These are phyloP conservation scores for Trifolium subterraneum DNA, from an alignment of 306 rosid genomes.

Conservation along the genomic window DNA sequence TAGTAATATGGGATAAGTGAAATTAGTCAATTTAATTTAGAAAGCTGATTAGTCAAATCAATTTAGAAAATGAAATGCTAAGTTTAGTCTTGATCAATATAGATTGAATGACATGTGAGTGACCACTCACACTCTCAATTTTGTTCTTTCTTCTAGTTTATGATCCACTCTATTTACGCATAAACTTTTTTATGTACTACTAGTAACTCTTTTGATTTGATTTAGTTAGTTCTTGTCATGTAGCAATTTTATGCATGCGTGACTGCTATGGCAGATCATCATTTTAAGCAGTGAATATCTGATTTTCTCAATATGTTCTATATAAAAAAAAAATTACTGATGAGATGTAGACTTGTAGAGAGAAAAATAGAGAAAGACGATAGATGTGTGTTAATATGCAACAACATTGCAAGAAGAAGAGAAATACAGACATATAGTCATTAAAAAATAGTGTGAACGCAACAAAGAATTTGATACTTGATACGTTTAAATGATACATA, in stretches of 20 bases:
- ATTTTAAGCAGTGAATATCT: neutral
- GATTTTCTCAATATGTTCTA: too few species aligned
- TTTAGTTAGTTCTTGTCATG: conserved; percentile 40
- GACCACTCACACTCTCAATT: conserved; percentile 17
- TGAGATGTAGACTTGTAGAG: too few species aligned
- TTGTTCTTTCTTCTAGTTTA: neutral
- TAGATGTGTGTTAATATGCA: too few species aligned
- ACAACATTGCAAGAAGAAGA: too few species aligned
- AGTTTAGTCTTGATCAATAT: conserved; percentile 41
- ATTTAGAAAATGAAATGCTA: neutral
- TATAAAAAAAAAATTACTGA: too few species aligned
- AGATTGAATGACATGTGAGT: conserved; percentile 44
- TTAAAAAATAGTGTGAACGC: too few species aligned
- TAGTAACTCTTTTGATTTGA: conserved; percentile 1
- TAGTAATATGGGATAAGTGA: conserved; percentile 26
- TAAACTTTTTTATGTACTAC: conserved; percentile 8
- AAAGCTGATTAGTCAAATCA: conserved; percentile 12
- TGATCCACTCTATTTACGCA: neutral
- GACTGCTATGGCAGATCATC: conserved; percentile 37
- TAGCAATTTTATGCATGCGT: conserved; percentile 34
- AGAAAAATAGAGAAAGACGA: too few species aligned
- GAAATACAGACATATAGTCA: too few species aligned
- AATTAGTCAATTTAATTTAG: conserved; percentile 37
- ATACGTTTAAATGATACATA: too few species aligned
- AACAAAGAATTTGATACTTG: too few species aligned